Base-by-base conservation (phyloP, 73 alveolate species). In the Effrenium voratum region DNA sequence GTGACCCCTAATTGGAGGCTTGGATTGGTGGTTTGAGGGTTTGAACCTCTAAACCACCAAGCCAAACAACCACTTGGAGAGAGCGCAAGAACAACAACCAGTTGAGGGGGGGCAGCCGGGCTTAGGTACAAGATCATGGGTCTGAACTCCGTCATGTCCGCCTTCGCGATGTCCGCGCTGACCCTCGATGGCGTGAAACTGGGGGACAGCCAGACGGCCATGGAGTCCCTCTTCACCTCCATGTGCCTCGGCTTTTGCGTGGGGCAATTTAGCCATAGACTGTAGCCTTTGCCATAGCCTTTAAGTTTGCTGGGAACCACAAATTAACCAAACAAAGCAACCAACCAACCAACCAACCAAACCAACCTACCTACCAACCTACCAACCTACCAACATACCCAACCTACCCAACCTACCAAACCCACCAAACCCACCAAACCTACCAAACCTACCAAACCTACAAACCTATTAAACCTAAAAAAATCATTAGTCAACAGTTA, bases 171-270 rank as follows among this genome's bases (percentile, higher is more conserved):
- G 99, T 94, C 99, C 6, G 99, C 99, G 87, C 99, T 99, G 77
- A 99, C 99, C 49, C 94, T 99, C 60, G 99, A 99, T 95, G 99
- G 99, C 46, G 99, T 99, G 46, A 99, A 99, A 97, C 99, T 99
- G 99, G 99, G 99, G 55, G 99, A 99, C 88, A 99, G 98, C 52
- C 99, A 99, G 47, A 99, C 99, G 38, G 98, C 99, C 41, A 95
- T 99, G 84, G 99, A 99, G 85, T 93, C 99, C 45, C 98, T 98
- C 97, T 94, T 99, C 79, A 99, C 99, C 4, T 99, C 99, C 32
- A 34, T 76, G 59, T 93, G 99, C 63, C 95, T 98, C 66, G 99
- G 99, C 87, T 93, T 99, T 82, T 79, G 96, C 91, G n/a, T n/a
- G n/a, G n/a, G n/a, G n/a, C n/a, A n/a, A n/a, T n/a, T n/a, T n/a